A percentile compares a stretch with the other conserved stretches of the same genome.
These are phyloP conservation scores for Pichia cephalocereana DNA, from an alignment of 805 yeast genomes.

Conservation along the genomic window DNA sequence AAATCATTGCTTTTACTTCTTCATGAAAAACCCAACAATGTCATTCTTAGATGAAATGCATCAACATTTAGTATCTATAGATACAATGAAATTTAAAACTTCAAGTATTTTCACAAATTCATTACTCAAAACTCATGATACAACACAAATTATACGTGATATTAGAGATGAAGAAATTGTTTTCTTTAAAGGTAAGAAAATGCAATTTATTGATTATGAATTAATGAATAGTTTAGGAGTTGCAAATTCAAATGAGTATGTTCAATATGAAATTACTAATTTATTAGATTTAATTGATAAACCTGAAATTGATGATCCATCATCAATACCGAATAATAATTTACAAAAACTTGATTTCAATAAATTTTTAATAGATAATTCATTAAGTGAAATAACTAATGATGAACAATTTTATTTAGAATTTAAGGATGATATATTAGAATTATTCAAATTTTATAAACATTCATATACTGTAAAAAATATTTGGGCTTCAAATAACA, in stretches of 20 bases:
- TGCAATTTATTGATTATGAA: constrained; percentile 8
- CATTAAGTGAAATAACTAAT: neutral
- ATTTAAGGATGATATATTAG: neutral
- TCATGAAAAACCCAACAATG: neutral
- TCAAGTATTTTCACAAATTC: constrained; percentile 11
- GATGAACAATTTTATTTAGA: neutral
- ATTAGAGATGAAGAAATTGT: constrained; percentile 9
- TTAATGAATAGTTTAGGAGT: constrained; percentile 3
- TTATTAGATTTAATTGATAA: neutral
- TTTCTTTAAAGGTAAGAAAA: constrained; percentile 7
- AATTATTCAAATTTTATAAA: neutral
- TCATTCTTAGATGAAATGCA: neutral
- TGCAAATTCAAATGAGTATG: neutral
- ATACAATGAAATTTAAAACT: constrained; percentile 1
- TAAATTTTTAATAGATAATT: neutral
- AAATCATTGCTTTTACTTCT: neutral
- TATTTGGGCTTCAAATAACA: constrained; percentile 4
- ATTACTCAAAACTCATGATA: constrained; percentile 7
- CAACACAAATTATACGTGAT: constrained; percentile 12
- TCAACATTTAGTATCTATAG: neutral
- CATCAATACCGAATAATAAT: neutral
- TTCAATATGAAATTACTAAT: constrained; percentile 2
- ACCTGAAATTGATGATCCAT: neutral
- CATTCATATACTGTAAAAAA: neutral
- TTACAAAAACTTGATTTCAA: neutral